phyloP scores from a whole-genome alignment of 768 basidiomycete species.

The Suillus discolor region DNA sequence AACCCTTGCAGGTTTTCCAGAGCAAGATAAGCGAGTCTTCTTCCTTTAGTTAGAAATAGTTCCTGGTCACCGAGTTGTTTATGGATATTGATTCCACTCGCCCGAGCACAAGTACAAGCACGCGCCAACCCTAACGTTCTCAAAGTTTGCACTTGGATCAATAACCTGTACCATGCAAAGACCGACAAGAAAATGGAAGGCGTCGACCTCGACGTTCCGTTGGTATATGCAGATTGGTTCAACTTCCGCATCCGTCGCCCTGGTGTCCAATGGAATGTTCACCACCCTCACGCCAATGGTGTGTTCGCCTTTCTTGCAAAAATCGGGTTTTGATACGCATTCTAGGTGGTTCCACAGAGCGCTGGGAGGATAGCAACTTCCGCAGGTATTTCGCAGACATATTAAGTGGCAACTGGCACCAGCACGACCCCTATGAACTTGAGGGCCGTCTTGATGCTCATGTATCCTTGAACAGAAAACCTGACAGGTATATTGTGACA shows the following conservation, averaged over 20 bases:
- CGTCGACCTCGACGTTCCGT: constrained; percentile 61
- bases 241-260: constrained; percentile 74
- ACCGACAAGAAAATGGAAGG: constrained; percentile 42
- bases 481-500: constrained; percentile 42
- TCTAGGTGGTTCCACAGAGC: constrained; percentile 71
- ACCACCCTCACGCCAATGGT: constrained; percentile 58
- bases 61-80: background rate
- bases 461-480: constrained; percentile 63
- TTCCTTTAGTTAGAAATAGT: constrained; percentile 58
- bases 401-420: constrained; percentile 59
- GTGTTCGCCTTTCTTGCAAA: constrained; percentile 30
- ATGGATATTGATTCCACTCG: background rate
- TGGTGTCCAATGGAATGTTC: constrained; percentile 54
- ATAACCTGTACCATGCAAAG: constrained; percentile 59
- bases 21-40: constrained; percentile 70
- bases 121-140: constrained; percentile 69
- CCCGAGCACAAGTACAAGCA: constrained; percentile 61
- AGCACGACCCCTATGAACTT: constrained; percentile 69
- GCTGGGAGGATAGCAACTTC: constrained; percentile 68
- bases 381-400: constrained; percentile 64
- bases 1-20: constrained; percentile 48
- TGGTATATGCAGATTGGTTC: constrained; percentile 77
- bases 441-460: constrained; percentile 60
- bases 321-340: constrained; percentile 1
- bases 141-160: constrained; percentile 57